phyloP scores from a whole-genome alignment of 2,329 filamentous ascomycete genomes.

The Xylariaceae sp. region DNA sequence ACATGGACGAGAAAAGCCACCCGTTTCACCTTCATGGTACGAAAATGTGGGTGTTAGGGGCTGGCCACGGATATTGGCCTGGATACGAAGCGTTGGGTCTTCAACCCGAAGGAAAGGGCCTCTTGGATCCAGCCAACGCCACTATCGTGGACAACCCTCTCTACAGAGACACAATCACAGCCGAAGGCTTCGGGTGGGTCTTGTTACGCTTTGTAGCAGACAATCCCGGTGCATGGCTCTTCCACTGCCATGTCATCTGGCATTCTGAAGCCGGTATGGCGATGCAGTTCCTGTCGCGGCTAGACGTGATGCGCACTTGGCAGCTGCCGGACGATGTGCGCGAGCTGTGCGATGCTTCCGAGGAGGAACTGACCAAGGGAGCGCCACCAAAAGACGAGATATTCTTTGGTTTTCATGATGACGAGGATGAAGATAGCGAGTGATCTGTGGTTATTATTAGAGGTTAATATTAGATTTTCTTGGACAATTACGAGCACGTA shows the following conservation, averaged over 20 bases:
- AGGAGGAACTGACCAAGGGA: conserved; percentile 44
- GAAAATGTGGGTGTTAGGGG: conserved; percentile 51
- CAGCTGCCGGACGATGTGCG: conserved; percentile 42
- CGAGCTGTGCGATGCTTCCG: conserved; percentile 40
- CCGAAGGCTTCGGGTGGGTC: conserved; percentile 48
- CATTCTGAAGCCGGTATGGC: conserved; percentile 37
- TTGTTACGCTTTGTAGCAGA: conserved; percentile 46
- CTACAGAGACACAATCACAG: conserved; percentile 42
- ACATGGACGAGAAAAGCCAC: conserved; percentile 57
- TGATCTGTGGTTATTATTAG: neutral
- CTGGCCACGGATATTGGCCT: conserved; percentile 61
- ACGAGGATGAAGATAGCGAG: conserved; percentile 1
- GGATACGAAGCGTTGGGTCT: conserved; percentile 38
- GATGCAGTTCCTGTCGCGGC: conserved; percentile 41
- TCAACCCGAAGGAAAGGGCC: conserved; percentile 28
- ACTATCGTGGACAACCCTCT: conserved; percentile 38
- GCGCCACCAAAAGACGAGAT: conserved; percentile 46
- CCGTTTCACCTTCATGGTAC: conserved; percentile 66
- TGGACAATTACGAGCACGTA: too few species aligned
- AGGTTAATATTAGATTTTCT: too few species aligned
- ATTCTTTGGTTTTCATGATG: conserved; percentile 36
- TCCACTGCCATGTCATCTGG: conserved; percentile 39
- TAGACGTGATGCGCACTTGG: conserved; percentile 41
- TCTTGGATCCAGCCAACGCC: conserved; percentile 33
- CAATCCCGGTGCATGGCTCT: conserved; percentile 44